Evolutionary conservation across 225 moss, liverwort and hornwort genomes (phyloP), one percentile per base, ranked within the genome.

Genomic region (Polytrichum formosum): DNA sequence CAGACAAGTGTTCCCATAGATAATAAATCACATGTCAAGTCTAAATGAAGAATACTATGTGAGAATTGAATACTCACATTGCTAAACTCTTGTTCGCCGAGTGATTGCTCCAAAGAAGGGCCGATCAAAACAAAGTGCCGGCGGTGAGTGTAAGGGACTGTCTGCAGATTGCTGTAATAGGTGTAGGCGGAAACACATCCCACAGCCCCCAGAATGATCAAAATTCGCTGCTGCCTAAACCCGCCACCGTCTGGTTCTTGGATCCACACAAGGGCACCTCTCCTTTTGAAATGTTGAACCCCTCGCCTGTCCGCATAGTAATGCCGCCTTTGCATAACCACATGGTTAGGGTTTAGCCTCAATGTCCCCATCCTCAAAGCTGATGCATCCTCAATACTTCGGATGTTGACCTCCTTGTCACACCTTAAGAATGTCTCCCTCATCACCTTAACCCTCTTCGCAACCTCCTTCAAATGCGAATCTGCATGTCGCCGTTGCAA

Each of bases 71-170:
- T 64, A 26, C 78, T 78, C 80, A 98, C 94, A 74, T 75, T 91
- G 28, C 72, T 71, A 55, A 90, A 98, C 46, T 88, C 91, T 26
- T 78, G 78, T 70, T 98, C 94, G 18, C 98, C 98, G 28, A 98
- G 56, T 29, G 81, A 59, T 69, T 83, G 82, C 67, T 98, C 98
- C 62, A 87, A 65, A 31, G 5, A 55, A 18, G 98, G 94, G 5
- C 88, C 72, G 25, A 98, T 76, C 74, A 98, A 70, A 33, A 98
- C 82, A 53, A 98, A 89, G 77, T 94, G 98, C 64, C 81, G 72
- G 37, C 94, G 90, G 71, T 90, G 91, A 3, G 94, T 94, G 75
- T 91, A 94, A 18, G 94, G 94, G 29, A 98, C 90, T n/a, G 81
- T 87, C 82, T 98, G 85, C 73, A 76, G 71, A 80, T 98, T 84